phyloP scores from a whole-genome alignment of 164 flowering plant genomes.

The Liquidambar formosana region DNA sequence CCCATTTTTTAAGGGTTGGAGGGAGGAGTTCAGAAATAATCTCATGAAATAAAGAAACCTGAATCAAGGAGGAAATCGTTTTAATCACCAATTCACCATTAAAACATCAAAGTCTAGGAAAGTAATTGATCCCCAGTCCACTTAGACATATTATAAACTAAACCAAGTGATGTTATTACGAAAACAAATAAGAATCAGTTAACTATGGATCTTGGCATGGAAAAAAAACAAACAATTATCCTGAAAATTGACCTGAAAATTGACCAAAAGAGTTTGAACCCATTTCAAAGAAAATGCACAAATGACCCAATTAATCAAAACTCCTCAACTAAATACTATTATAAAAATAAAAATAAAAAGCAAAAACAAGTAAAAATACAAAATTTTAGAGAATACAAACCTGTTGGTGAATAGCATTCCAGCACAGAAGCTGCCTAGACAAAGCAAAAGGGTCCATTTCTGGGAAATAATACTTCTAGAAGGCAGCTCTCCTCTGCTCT shows the following conservation, averaged over 20 bases:
- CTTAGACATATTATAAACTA: neutral
- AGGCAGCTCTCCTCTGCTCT: slow-evolving; percentile 41
- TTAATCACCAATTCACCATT: neutral
- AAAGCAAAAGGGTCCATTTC: slow-evolving; percentile 51
- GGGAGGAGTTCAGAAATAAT: neutral
- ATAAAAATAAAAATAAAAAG: neutral
- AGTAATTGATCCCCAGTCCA: neutral
- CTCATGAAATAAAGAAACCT: neutral
- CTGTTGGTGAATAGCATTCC: slow-evolving; percentile 59
- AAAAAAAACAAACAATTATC: neutral
- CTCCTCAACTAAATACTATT: neutral
- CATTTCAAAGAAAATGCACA: neutral
- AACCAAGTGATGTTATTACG: neutral
- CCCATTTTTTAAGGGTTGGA: too few relatives aligned
- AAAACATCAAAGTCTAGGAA: neutral
- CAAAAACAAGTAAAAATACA: neutral
- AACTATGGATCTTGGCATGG: slow-evolving; percentile 8
- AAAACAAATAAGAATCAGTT: slow-evolving; percentile 2
- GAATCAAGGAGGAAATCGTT: neutral
- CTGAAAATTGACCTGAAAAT: neutral
- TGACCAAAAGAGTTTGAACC: neutral
- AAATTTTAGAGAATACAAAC: slow-evolving; percentile 13
- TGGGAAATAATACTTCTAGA: slow-evolving; percentile 35
- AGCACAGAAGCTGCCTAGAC: slow-evolving; percentile 47
- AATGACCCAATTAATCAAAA: neutral